Percentiles rank a stretch among this genome's conserved stretches.
Conservation (phyloP, 306 rosid species). For the Quercus robur region DNA sequence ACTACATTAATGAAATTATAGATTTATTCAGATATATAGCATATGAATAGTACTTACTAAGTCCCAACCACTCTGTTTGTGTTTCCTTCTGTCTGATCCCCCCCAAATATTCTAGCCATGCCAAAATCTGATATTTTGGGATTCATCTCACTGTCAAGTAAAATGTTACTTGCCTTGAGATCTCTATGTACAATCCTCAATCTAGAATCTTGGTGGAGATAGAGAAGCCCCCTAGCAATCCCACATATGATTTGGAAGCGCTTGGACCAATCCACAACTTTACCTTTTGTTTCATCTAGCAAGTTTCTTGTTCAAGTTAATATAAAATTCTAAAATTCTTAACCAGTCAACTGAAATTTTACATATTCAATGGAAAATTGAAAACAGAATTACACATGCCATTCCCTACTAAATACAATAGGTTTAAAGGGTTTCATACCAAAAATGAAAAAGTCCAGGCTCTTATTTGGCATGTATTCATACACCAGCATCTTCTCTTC, state of each 20-base stretch:
- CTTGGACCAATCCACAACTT: constrained; percentile 43
- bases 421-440: constrained; percentile 19
- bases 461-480: constrained; percentile 39
- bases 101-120: constrained; percentile 47
- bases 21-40: neutral
- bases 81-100: constrained; percentile 50
- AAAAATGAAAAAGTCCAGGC: constrained; percentile 47
- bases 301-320: neutral
- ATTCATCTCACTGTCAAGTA: constrained; percentile 40
- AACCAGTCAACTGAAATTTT: neutral
- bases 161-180: constrained; percentile 55
- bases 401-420: neutral
- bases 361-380: neutral
- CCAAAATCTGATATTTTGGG: constrained; percentile 72
- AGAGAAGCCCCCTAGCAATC: constrained; percentile 54
- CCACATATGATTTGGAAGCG: constrained; percentile 51
- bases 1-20: neutral
- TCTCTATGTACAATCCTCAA: constrained; percentile 59
- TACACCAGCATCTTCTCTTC: constrained; percentile 31
- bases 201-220: constrained; percentile 64
- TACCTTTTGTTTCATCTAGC: constrained; percentile 34
- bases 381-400: neutral
- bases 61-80: constrained; percentile 65
- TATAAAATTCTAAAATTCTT: neutral
- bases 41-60: constrained; percentile 36